Evolutionary conservation across 73 alveolate genomes (phyloP).

Genomic region (Paraurostyla sp.): DNA sequence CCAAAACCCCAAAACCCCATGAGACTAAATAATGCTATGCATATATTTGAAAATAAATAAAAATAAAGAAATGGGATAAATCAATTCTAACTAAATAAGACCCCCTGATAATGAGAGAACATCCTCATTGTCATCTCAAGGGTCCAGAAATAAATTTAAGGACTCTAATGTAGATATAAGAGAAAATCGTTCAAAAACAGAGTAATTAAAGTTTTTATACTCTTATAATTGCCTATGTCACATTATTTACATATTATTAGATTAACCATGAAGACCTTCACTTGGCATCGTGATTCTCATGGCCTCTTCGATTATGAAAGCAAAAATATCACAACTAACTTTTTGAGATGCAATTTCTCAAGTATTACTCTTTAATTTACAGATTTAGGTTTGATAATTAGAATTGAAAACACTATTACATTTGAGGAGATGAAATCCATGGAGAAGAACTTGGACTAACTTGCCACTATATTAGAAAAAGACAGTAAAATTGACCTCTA

Average conservation of each 20-base stretch:
- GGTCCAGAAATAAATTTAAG: background rate
- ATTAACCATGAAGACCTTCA: slow-evolving; percentile 70
- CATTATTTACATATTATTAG: background rate
- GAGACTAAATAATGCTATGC: no score
- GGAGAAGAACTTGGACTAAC: background rate
- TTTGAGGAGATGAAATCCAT: slow-evolving; percentile 44
- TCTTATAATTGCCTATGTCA: background rate
- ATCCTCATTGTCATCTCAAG: background rate
- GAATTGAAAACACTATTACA: slow-evolving; percentile 24
- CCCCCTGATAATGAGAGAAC: slow-evolving; percentile 19
- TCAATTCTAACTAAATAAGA: slow-evolving; percentile 14
- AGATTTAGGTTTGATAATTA: background rate
- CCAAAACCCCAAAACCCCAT: no score
- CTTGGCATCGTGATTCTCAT: slow-evolving; percentile 92
- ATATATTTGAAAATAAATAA: no score
- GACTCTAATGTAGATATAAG: slow-evolving; percentile 43
- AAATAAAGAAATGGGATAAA: slow-evolving; percentile 1
- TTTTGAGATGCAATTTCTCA: slow-evolving; percentile 48
- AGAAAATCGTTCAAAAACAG: slow-evolving; percentile 34
- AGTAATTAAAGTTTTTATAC: background rate
- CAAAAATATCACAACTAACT: slow-evolving; percentile 72
- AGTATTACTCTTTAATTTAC: background rate
- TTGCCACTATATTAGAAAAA: background rate
- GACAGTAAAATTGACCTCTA: slow-evolving; percentile 22
- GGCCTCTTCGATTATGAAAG: slow-evolving; percentile 92